phyloP scores from a whole-genome alignment of 257 asterid genomes.

The Linaria vulgaris region DNA sequence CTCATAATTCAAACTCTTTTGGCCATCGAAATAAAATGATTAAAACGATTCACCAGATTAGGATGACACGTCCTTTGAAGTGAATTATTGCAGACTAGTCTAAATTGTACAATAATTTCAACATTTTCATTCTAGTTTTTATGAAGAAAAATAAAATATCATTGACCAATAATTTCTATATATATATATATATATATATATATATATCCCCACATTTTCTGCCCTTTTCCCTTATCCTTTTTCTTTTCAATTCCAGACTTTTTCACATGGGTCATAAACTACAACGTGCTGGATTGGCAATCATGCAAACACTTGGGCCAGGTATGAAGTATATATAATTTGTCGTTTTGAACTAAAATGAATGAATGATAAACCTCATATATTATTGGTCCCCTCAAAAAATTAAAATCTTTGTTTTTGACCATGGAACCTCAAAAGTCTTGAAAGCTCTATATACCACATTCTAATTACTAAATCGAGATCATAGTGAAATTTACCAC shows the following conservation, averaged over 20 bases:
- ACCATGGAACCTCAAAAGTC: too few relatives aligned
- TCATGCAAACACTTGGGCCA: constrained; percentile 19
- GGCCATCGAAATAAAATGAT: too few relatives aligned
- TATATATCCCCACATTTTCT: not conserved
- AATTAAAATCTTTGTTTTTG: too few relatives aligned
- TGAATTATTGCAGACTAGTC: too few relatives aligned
- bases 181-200: too few relatives aligned
- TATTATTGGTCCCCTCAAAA: not conserved
- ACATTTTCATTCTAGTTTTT: not conserved
- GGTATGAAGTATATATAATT: constrained; percentile 1
- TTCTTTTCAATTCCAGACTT: constrained; percentile 5
- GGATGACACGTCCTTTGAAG: too few relatives aligned
- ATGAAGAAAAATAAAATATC: not conserved
- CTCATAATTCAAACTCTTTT: too few relatives aligned
- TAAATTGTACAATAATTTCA: not conserved
- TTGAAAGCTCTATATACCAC: too few relatives aligned
- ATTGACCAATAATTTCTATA: not conserved
- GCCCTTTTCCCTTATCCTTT: not conserved
- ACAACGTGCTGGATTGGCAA: constrained; percentile 6
- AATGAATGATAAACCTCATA: not conserved
- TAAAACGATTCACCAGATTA: too few relatives aligned
- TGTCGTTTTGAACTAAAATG: constrained; percentile 20
- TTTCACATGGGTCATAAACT: constrained; percentile 17
- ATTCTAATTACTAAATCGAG: too few relatives aligned
- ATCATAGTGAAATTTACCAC: too few relatives aligned